phyloP scores from a whole-genome alignment of 495 filamentous ascomycete species.

The Lentithecium fluviatile region DNA sequence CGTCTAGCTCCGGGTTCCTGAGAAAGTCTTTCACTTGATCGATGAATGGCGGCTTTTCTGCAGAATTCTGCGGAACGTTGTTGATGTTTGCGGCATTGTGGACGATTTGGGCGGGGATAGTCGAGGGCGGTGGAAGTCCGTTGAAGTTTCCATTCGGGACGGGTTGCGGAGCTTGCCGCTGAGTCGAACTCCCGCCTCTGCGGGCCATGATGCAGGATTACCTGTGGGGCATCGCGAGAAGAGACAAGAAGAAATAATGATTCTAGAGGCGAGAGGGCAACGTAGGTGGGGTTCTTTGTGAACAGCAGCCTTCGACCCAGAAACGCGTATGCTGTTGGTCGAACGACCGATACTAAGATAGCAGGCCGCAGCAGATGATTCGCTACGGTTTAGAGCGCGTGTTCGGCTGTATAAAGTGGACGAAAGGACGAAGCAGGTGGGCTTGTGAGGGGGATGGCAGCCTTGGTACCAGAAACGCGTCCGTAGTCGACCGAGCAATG shows the following conservation, averaged over 20 bases:
- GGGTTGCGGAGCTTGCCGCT: constrained; percentile 15
- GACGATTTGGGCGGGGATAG: constrained; percentile 54
- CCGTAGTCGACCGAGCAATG: too few species aligned
- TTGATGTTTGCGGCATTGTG: constrained; percentile 46
- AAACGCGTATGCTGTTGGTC: too few species aligned
- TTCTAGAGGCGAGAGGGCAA: background rate
- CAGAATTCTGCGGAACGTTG: constrained; percentile 44
- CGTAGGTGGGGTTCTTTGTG: background rate
- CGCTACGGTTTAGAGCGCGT: too few species aligned
- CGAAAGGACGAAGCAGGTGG: too few species aligned
- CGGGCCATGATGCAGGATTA: constrained; percentile 30
- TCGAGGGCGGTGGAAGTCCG: constrained; percentile 47
- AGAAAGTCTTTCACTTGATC: constrained; percentile 66
- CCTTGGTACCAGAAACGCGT: too few species aligned
- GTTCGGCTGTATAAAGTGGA: background rate
- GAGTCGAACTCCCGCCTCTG: constrained; percentile 30
- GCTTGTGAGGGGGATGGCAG: too few species aligned
- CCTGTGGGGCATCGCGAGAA: constrained; percentile 13
- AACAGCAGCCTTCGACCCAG: too few species aligned
- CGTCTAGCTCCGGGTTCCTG: constrained; percentile 50
- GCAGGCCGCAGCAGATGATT: too few species aligned
- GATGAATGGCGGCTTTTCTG: constrained; percentile 57
- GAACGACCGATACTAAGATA: too few species aligned
- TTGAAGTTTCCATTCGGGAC: constrained; percentile 20
- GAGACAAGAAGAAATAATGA: background rate